These are phyloP conservation scores for Rachicladosporium sp. DNA, from an alignment of 2,329 filamentous ascomycete species.

Conservation along the genomic window DNA sequence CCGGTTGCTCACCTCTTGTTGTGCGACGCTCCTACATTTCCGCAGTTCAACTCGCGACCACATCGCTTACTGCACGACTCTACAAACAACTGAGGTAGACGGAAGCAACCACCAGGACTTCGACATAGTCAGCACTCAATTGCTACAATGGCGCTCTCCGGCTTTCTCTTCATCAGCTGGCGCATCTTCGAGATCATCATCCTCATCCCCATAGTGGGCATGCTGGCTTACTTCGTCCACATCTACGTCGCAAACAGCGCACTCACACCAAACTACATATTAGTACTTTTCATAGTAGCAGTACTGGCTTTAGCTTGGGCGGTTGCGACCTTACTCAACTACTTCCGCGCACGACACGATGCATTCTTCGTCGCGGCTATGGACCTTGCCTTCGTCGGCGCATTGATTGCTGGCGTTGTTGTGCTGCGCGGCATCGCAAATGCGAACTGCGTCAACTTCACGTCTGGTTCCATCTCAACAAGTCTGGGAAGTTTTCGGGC, in stretches of 20 bases:
- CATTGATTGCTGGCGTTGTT: conserved; percentile 57
- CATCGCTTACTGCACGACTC: too few species aligned
- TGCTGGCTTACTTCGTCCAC: conserved; percentile 52
- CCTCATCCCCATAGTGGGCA: conserved; percentile 50
- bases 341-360: conserved; percentile 46
- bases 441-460: conserved; percentile 56
- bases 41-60: too few species aligned
- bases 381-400: conserved; percentile 77
- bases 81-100: too few species aligned
- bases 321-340: conserved; percentile 47
- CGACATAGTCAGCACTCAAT: too few species aligned
- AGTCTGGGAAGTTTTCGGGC: conserved; percentile 1
- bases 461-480: conserved; percentile 32
- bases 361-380: conserved; percentile 48
- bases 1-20: too few species aligned
- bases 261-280: conserved; percentile 48
- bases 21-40: too few species aligned
- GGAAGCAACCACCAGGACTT: too few species aligned
- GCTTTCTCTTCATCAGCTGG: conserved; percentile 50
- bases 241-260: conserved; percentile 43
- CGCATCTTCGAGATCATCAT: conserved; percentile 49
- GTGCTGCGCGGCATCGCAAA: conserved; percentile 44
- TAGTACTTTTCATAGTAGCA: conserved; percentile 53
- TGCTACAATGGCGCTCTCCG: conserved; percentile 35
- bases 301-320: conserved; percentile 50